Percentiles rank a stretch among this genome's conserved stretches.
phyloP scores from a whole-genome alignment of 2,329 filamentous ascomycete genomes.

The Verticillium nubilum region DNA sequence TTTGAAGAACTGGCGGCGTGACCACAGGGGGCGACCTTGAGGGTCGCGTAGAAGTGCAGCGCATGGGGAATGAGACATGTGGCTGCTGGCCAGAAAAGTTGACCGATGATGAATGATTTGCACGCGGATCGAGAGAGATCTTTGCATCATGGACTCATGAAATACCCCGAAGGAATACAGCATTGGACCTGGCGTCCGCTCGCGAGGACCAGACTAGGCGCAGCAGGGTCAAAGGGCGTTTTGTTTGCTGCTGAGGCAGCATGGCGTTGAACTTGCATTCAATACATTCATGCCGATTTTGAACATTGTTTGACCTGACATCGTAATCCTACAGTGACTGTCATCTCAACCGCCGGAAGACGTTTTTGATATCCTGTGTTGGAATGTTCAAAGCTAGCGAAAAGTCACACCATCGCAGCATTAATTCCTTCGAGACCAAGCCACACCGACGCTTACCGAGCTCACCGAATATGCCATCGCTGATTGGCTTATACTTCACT shows the following conservation, averaged over 20 bases:
- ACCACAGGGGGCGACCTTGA: neutral
- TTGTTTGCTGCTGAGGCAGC: neutral
- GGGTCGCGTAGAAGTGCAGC: neutral
- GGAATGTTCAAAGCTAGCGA: too few species aligned
- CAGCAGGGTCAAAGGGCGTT: neutral
- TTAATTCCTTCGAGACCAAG: too few species aligned
- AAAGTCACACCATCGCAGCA: too few species aligned
- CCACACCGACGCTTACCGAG: conserved; percentile 3
- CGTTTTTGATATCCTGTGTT: too few species aligned
- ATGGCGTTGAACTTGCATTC: neutral
- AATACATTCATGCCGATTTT: neutral
- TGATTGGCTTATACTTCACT: neutral
- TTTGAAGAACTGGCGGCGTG: conserved; percentile 57
- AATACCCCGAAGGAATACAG: neutral
- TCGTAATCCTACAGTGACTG: too few species aligned
- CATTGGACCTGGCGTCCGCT: neutral
- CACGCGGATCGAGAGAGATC: neutral
- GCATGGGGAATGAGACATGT: neutral
- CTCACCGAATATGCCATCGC: neutral
- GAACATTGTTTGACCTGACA: too few species aligned
- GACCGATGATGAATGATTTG: neutral
- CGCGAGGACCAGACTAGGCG: neutral
- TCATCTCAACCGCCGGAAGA: too few species aligned
- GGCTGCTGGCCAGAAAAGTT: neutral
- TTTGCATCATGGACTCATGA: neutral